phyloP scores from a whole-genome alignment of 2,329 filamentous ascomycete genomes.

The Xylariaceae sp. region DNA sequence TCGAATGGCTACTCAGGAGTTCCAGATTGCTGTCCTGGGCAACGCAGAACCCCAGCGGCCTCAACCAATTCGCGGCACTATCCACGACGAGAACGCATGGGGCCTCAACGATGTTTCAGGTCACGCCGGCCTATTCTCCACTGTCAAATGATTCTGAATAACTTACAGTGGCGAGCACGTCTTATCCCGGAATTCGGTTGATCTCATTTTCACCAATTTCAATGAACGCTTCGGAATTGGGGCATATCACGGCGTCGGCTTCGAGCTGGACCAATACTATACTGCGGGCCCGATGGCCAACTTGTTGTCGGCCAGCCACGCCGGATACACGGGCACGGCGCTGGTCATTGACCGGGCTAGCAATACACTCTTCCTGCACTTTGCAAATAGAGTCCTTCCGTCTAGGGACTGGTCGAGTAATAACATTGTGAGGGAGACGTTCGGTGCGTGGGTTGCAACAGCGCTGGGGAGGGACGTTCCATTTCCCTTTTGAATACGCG shows the following conservation, averaged over 20 bases:
- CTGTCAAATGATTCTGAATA: constrained; percentile 18
- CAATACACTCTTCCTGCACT: constrained; percentile 13
- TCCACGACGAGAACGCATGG: constrained; percentile 16
- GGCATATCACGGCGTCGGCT: constrained; percentile 9
- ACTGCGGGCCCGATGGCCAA: constrained; percentile 17
- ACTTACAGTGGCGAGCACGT: constrained; percentile 11
- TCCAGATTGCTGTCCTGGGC: constrained; percentile 10
- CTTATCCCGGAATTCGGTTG: constrained; percentile 5
- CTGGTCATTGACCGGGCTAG: constrained; percentile 10
- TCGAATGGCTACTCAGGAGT: constrained; percentile 10
- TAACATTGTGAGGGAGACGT: constrained; percentile 15
- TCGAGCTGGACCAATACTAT: constrained; percentile 16
- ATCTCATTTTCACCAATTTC: constrained; percentile 17
- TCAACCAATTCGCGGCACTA: constrained; percentile 12
- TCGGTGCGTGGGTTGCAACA: constrained; percentile 15
- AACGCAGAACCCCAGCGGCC: constrained; percentile 2
- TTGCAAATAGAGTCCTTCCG: constrained; percentile 10
- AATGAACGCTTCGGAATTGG: constrained; percentile 9
- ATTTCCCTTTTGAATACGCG: constrained; percentile 3
- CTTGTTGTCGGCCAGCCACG: constrained; percentile 12
- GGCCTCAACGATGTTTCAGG: constrained; percentile 14
- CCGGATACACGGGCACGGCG: constrained; percentile 13
- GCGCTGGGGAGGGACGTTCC: constrained; percentile 9
- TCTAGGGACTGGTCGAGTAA: constrained; percentile 16
- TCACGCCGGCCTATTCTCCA: constrained; percentile 15